A percentile compares a stretch with the other conserved stretches of the same genome.
These are phyloP conservation scores for Leishmania turanica DNA, from an alignment of 208 protist genomes.

Conservation along the genomic window DNA sequence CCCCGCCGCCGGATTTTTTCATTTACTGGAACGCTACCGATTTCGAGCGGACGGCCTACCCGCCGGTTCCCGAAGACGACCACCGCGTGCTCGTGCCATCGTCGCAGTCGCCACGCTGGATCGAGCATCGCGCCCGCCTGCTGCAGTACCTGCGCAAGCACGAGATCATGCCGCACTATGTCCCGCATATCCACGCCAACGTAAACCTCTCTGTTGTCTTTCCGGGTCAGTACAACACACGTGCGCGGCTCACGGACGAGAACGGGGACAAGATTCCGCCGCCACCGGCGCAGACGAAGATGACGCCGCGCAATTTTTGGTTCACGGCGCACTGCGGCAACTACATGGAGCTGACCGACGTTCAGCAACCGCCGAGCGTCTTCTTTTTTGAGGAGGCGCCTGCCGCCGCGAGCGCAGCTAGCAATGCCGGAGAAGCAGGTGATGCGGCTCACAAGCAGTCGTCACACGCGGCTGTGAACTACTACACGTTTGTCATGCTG, in stretches of 20 bases:
- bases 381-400: slow-evolving; percentile 62
- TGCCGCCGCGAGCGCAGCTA: background rate
- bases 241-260: slow-evolving; percentile 51
- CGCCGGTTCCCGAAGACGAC: slow-evolving; percentile 60
- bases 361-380: slow-evolving; percentile 83
- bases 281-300: slow-evolving; percentile 50
- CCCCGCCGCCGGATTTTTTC: slow-evolving; percentile 87
- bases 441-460: background rate
- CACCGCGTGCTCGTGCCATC: slow-evolving; percentile 77
- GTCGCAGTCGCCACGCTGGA: slow-evolving; percentile 40
- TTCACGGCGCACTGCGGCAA: slow-evolving; percentile 92
- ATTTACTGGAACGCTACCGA: slow-evolving; percentile 86
- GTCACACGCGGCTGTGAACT: background rate
- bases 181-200: slow-evolving; percentile 65
- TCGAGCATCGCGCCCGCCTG: slow-evolving; percentile 49
- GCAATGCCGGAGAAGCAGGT: background rate
- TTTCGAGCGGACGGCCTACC: slow-evolving; percentile 87
- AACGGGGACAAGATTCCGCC: slow-evolving; percentile 56
- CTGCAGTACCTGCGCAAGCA: slow-evolving; percentile 86
- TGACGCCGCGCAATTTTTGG: slow-evolving; percentile 87
- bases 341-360: slow-evolving; percentile 88
- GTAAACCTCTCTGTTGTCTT: slow-evolving; percentile 92
- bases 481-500: slow-evolving; percentile 85
- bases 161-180: slow-evolving; percentile 70
- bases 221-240: slow-evolving; percentile 61